Conservation (phyloP, 2,329 filamentous ascomycete genomes). For the Fusarium haematococcum region DNA sequence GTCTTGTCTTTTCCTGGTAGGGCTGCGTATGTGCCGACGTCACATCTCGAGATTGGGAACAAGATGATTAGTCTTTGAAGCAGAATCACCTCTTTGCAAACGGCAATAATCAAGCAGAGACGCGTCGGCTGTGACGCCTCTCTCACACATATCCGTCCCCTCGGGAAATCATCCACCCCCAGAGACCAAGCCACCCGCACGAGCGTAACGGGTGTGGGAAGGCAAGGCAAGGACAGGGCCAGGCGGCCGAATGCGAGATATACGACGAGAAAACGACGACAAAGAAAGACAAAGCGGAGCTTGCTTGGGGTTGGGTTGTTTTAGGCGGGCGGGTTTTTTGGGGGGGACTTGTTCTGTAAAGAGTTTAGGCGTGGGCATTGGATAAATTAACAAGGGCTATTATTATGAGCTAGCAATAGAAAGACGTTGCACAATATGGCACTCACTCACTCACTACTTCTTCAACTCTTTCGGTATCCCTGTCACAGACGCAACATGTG, state of each 20-base stretch:
- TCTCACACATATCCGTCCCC: background rate
- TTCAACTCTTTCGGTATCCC: constrained; percentile 13
- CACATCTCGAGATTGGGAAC: constrained; percentile 5
- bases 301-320: background rate
- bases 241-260: constrained; percentile 41
- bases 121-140: constrained; percentile 12
- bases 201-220: constrained; percentile 10
- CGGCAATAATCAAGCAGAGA: background rate
- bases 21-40: constrained; percentile 40
- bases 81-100: background rate
- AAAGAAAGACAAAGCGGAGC: constrained; percentile 17
- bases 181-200: constrained; percentile 33
- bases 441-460: background rate
- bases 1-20: constrained; percentile 2
- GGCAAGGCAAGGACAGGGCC: background rate
- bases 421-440: background rate
- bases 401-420: background rate
- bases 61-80: background rate
- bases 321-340: constrained; percentile 13
- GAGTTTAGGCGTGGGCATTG: background rate
- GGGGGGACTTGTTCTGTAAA: background rate
- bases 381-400: background rate
- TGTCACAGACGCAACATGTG: constrained; percentile 19
- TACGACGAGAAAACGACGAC: constrained; percentile 33
- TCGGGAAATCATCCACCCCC: background rate